Conservation (phyloP, 768 basidiomycete species). For the Asterophora lycoperdoides region DNA sequence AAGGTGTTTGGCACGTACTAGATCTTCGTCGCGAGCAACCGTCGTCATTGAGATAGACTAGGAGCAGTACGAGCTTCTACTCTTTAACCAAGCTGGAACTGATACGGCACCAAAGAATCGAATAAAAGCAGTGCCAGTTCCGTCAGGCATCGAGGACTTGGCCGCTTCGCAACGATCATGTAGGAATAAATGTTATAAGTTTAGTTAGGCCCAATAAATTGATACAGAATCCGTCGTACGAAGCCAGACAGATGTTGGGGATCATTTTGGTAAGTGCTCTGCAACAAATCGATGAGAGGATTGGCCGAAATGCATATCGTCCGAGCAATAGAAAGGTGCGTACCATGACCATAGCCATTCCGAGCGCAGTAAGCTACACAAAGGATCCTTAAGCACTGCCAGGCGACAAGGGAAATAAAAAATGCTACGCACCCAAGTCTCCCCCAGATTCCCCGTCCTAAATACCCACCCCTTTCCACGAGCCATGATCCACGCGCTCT, state of each 20-base stretch:
- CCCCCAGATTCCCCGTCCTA: slow-evolving; percentile 65
- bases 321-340: slow-evolving; percentile 19
- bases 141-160: too few species aligned
- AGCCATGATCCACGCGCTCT: slow-evolving; percentile 84
- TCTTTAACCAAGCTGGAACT: too few species aligned
- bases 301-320: too few species aligned
- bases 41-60: too few species aligned
- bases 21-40: too few species aligned
- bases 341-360: slow-evolving; percentile 92
- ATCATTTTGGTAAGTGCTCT: slow-evolving; percentile 82
- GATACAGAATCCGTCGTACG: slow-evolving; percentile 77
- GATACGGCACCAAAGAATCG: too few species aligned
- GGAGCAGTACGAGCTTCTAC: too few species aligned
- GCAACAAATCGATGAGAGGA: slow-evolving; percentile 2
- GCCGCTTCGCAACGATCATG: too few species aligned
- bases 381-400: background rate
- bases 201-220: slow-evolving; percentile 85
- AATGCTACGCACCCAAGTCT: slow-evolving; percentile 47
- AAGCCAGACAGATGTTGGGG: slow-evolving; percentile 80
- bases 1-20: too few species aligned
- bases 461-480: slow-evolving; percentile 74
- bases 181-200: background rate
- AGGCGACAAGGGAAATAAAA: slow-evolving; percentile 4
- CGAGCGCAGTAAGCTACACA: slow-evolving; percentile 57
- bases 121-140: too few species aligned